Percentiles rank a stretch among this genome's conserved stretches.
Evolutionary conservation across 169 alveolate species (phyloP).

Genomic region (Cryptosporidium tyzzeri): DNA sequence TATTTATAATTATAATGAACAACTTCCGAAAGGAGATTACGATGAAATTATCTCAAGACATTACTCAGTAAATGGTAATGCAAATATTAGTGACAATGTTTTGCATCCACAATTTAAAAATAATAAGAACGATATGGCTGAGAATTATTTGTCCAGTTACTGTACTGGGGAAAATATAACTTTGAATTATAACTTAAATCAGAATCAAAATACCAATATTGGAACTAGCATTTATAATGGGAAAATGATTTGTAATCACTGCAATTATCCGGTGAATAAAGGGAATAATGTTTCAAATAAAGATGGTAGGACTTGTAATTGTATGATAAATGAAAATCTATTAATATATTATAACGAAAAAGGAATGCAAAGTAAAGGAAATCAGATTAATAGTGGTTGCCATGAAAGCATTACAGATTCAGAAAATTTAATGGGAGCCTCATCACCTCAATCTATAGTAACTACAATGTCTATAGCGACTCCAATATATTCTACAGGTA

Average conservation of each 20-base stretch:
- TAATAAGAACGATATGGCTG: background rate
- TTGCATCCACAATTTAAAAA: slow-evolving; percentile 24
- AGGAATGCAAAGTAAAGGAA: background rate
- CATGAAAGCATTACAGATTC: slow-evolving; percentile 2
- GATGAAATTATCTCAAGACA: slow-evolving; percentile 5
- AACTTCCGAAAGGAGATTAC: slow-evolving; percentile 15
- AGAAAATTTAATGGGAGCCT: slow-evolving; percentile 18
- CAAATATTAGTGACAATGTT: background rate
- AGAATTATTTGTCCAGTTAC: slow-evolving; percentile 28
- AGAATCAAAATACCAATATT: slow-evolving; percentile 8
- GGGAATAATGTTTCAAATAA: background rate
- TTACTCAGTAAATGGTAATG: slow-evolving; percentile 10
- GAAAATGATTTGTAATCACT: slow-evolving; percentile 21
- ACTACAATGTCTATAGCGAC: slow-evolving; percentile 36
- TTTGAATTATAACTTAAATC: slow-evolving; percentile 23
- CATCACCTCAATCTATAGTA: slow-evolving; percentile 50
- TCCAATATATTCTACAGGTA: slow-evolving; percentile 37
- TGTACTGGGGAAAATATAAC: slow-evolving; percentile 11
- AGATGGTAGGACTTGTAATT: slow-evolving; percentile 27
- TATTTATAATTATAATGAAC: slow-evolving; percentile 18
- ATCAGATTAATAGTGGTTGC: slow-evolving; percentile 1
- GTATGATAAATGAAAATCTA: slow-evolving; percentile 30
- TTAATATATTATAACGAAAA: background rate
- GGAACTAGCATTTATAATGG: background rate
- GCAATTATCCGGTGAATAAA: slow-evolving; percentile 15